Evolutionary conservation across 306 rosid species (phyloP), one percentile per base, ranked within the genome.

Genomic region (Vigna mungo): DNA sequence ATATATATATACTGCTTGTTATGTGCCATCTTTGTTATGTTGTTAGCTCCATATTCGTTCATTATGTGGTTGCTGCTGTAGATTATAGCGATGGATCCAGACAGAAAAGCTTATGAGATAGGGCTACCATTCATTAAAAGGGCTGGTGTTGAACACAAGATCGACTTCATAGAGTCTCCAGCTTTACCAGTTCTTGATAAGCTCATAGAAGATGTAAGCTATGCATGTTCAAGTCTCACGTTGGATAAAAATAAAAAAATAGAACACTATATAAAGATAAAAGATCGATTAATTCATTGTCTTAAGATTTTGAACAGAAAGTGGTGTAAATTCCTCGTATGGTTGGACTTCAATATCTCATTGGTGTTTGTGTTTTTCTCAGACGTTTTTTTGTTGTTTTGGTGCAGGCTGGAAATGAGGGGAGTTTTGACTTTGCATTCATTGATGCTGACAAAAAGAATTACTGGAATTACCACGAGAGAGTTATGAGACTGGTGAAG

Each of bases 121-220:
- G 93, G 93, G 34, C 75, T 84, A 9, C 89, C 88, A 72, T 78
- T 84, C 62, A 87, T 91, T 0, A 78, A 36, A 49, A 89, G 79
- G 49, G 96, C 90, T 30, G 89, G 86, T 46, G 89, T 91, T 2
- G 82, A 81, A 4, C 90, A 89, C 54, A 89, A 91, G 80, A 86
- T 87, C 66, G 82, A 83, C 58, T 91, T 86, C 71, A 76, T 79
- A 9, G 81, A 82, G 25, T 86, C 89, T 0, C 64, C 53, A 2
- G 92, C 90, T 37, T 70, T 75, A 18, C 72, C 85, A 0, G 82
- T 63, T 14, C 87, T 91, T 16, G 72, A 87, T 54, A 30, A 59
- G 51, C 86, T 91, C 44, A 16, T 81, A 13, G 48, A 72, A 48
- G 48, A 84, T 13, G 91, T 87, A 74, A 86, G 86, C 37, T 44